Base-by-base conservation (phyloP, 2,329 filamentous ascomycete genomes). In the Amauroascus niger region DNA sequence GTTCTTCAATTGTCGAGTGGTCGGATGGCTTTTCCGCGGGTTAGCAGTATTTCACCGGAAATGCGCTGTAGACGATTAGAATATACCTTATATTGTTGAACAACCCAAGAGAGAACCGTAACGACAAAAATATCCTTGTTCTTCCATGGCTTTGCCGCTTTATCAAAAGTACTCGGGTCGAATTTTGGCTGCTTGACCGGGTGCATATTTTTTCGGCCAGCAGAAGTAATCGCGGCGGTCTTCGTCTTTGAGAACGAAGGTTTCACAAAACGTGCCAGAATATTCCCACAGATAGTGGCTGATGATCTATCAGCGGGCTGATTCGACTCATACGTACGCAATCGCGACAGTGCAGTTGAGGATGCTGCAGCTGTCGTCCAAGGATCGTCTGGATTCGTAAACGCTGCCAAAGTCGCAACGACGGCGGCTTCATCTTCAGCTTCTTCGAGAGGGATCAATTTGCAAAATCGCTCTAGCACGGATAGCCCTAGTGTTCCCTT, bases 171-270 rank as follows among this genome's bases (percentile, higher is more conserved):
- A 20, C 62, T 66, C 7, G 60, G 60, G 35, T 71, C 69, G 55
- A 71, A 72, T 28, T 65, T 65, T 11, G 65, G 62, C 18, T 65
- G 54, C 24, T 69, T 64, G 14, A 67, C 56, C 11, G 70, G 68
- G 53, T 74, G 67, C 44, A 71, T 63, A 49, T 71, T 70, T 61
- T 74, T 74, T 35, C 72, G 69, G 9, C 72, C 72, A 14, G 67
- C 67, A 9, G 65, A 62, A 3, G 72, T 74, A 49, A 75, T 68
- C 1, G 68, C 64, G 4, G 69, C 66, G 51, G 71, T 73, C 49
- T 66, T 70, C 5, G 65, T 66, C 43, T 66, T 69, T 5, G 65
- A 67, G 52, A 75, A 75, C 9, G 73, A 61, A 6, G 71, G 71
- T 32, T 67, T 69, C 53, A 74, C 66, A 43, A 58, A 67, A 3